A percentile compares a stretch with the other conserved stretches of the same genome.
Conservation (phyloP, 2,329 filamentous ascomycete species). For the Diaporthe australafricana region DNA sequence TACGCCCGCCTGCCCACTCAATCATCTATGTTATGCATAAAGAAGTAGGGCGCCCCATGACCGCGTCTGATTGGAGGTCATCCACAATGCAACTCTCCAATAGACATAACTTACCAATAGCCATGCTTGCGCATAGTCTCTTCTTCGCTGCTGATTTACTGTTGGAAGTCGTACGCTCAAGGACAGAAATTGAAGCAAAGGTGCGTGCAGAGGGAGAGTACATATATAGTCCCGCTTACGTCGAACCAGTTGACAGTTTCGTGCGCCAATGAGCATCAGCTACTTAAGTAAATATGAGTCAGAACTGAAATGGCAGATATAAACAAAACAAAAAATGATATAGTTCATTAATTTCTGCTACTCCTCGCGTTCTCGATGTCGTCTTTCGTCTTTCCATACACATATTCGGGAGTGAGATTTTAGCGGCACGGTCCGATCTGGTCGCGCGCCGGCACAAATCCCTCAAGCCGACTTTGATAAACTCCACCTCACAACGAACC, state of each 20-base stretch:
- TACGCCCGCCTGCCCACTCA: neutral
- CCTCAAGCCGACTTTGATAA: neutral
- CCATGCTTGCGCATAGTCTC: too few species aligned
- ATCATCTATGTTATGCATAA: too few species aligned
- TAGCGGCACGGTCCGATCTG: neutral
- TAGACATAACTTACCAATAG: too few species aligned
- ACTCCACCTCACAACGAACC: neutral
- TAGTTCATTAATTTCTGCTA: neutral
- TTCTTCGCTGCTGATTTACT: too few species aligned
- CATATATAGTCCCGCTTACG: too few species aligned
- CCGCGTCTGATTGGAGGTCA: too few species aligned
- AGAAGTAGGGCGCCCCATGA: too few species aligned
- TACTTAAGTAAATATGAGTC: conserved; percentile 12
- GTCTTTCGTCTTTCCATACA: neutral
- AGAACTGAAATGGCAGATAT: neutral
- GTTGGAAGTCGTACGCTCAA: too few species aligned
- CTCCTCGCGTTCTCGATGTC: neutral
- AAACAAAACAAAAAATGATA: neutral
- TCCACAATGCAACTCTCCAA: too few species aligned
- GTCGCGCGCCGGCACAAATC: neutral
- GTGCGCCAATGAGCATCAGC: neutral
- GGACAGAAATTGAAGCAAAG: too few species aligned
- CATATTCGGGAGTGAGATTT: neutral
- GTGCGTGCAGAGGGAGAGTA: too few species aligned
- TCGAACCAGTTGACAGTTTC: neutral